Evolutionary conservation across 371 early-diverging fungal genomes (phyloP).

Genomic region (Smittium mucronatum): DNA sequence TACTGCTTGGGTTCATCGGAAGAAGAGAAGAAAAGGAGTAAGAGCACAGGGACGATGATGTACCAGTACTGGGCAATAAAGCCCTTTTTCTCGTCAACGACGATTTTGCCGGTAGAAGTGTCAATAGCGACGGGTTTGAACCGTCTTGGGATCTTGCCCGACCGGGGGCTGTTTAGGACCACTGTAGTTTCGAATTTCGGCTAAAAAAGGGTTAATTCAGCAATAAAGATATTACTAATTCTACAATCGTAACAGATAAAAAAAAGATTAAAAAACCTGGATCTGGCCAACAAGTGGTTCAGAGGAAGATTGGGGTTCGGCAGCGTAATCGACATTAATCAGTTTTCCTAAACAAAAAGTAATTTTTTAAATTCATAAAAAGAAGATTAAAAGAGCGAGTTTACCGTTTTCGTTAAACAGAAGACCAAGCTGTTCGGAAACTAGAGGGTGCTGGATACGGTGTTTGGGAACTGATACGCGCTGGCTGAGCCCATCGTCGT

Average conservation of each 20-base stretch:
- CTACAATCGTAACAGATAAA: too few species aligned
- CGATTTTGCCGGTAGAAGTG: constrained; percentile 25
- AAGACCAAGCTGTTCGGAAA: not conserved
- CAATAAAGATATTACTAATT: too few species aligned
- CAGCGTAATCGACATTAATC: not conserved
- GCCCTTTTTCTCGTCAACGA: constrained; percentile 30
- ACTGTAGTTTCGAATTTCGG: too few species aligned
- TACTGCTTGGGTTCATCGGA: constrained; percentile 16
- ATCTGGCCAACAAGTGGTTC: too few species aligned
- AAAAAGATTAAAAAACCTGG: too few species aligned
- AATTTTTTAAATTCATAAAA: not conserved
- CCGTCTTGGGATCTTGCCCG: constrained; percentile 21
- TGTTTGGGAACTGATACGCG: not conserved
- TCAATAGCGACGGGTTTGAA: constrained; percentile 21
- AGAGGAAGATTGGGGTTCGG: not conserved
- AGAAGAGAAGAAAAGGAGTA: constrained; percentile 29
- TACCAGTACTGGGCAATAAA: constrained; percentile 41
- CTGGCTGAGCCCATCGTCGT: not conserved
- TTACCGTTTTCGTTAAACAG: not conserved
- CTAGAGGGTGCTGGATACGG: not conserved
- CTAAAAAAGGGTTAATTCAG: too few species aligned
- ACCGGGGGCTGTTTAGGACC: too few species aligned
- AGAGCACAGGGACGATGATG: constrained; percentile 30
- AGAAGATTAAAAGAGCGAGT: not conserved
- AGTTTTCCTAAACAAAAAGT: not conserved